Percentiles rank a stretch among this genome's conserved stretches.
phyloP scores from a whole-genome alignment of 768 basidiomycete species.

The Hygrocybe punicea region DNA sequence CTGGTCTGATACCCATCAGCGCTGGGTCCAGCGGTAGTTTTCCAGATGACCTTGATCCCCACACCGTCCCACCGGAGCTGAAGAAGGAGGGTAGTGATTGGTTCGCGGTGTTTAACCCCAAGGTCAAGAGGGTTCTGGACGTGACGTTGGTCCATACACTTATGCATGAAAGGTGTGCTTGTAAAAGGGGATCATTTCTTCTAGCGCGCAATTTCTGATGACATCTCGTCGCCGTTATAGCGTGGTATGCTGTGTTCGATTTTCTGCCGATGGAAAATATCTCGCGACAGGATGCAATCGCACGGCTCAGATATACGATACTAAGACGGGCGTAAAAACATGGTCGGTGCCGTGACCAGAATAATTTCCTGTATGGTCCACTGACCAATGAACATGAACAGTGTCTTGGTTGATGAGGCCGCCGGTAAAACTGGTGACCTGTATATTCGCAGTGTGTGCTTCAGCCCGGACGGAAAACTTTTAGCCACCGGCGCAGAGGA shows the following conservation, averaged over 20 bases:
- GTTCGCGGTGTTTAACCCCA: slow-evolving; percentile 82
- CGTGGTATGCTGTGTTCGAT: slow-evolving; percentile 84
- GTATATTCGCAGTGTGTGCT: slow-evolving; percentile 91
- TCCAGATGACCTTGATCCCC: slow-evolving; percentile 48
- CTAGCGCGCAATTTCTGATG: not conserved
- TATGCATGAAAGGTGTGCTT: slow-evolving; percentile 69
- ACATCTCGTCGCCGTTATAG: slow-evolving; percentile 27
- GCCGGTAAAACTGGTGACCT: slow-evolving; percentile 73
- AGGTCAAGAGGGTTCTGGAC: slow-evolving; percentile 66
- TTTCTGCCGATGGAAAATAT: slow-evolving; percentile 88
- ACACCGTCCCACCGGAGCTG: slow-evolving; percentile 47
- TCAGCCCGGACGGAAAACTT: slow-evolving; percentile 89
- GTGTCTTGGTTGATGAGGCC: slow-evolving; percentile 75
- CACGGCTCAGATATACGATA: slow-evolving; percentile 93
- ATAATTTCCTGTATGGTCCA: no score
- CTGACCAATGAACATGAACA: no score
- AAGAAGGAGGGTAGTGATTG: slow-evolving; percentile 76
- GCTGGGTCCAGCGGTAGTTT: slow-evolving; percentile 31
- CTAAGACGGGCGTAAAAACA: slow-evolving; percentile 79
- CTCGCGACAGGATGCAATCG: slow-evolving; percentile 92
- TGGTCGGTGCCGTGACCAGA: slow-evolving; percentile 54
- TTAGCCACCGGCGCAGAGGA: slow-evolving; percentile 97
- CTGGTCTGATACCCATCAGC: slow-evolving; percentile 14
- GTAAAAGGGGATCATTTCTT: not conserved
- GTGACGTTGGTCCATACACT: slow-evolving; percentile 76